Evolutionary conservation across 805 yeast genomes (phyloP), one percentile per base, ranked within the genome.

Genomic region (Ogataea ramenticola): DNA sequence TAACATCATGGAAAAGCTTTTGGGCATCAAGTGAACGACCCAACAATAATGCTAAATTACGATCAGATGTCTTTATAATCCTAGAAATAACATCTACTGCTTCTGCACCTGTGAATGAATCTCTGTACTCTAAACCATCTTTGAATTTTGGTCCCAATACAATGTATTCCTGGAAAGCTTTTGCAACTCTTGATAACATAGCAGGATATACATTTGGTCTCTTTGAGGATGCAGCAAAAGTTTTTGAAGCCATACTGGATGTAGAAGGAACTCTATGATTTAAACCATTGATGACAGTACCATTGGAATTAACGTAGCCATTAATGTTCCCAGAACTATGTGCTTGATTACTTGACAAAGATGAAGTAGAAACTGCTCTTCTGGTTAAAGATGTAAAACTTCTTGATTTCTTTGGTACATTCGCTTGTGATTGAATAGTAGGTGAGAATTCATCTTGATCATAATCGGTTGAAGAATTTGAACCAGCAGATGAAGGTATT

Each of bases 1-100:
- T 86, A 22, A 90, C 97, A 65, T 93, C 99, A 58, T 88, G 96
- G 64, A 93, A 89, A 45, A 88, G 78, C 60, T 86, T 86, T 55
- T 93, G 98, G 1, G 96, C 95, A 65, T 93, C 98, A 44, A 93
- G 68, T 0, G 97, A 82, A 50, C 99, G 73, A 26, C 98, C 99
- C 41, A 93, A 66, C 30, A 93, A 67, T 39, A 93, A 67, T 0
- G 98, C 98, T 54, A 93, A 66, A 53, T 89, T 90, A 47, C 99
- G 72, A 61, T 93, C 99, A 9, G 88, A 84, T 1, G 96, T 91
- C 52, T 95, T 72, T 41, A 91, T 82, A 43, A 93, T 85, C 45
- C 82, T 72, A 45, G 95, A 82, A 47, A 93, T 80, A n/a, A 82
- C 75, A 61, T 89, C 96, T 27, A 93, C 96, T 1, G 98, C 96